Evolutionary conservation across 106 monocot genomes (phyloP).

Genomic region (Allium fistulosum): DNA sequence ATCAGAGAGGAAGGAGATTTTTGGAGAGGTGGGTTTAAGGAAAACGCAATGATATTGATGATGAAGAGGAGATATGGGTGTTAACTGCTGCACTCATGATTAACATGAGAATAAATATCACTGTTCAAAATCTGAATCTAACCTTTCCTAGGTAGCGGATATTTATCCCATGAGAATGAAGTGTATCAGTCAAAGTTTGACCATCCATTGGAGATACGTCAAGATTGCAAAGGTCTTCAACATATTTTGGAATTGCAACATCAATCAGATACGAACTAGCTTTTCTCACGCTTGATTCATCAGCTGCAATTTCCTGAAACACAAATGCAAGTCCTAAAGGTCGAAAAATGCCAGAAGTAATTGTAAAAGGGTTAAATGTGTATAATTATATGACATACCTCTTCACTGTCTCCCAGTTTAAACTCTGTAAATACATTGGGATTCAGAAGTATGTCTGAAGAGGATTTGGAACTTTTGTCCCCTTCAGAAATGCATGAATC

Average conservation of each 20-base stretch:
- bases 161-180: slow-evolving; percentile 94
- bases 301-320: slow-evolving; percentile 67
- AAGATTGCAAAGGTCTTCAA: slow-evolving; percentile 78
- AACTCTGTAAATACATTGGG: slow-evolving; percentile 98
- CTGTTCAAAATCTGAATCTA: not conserved
- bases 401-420: slow-evolving; percentile 60
- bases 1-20: no score
- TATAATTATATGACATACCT: slow-evolving; percentile 27
- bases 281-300: slow-evolving; percentile 74
- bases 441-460: slow-evolving; percentile 61
- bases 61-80: not conserved
- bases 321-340: not conserved
- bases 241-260: slow-evolving; percentile 78
- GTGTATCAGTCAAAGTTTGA: slow-evolving; percentile 82
- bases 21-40: not conserved
- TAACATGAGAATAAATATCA: not conserved
- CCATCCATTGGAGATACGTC: slow-evolving; percentile 99
- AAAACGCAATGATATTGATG: not conserved
- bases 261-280: slow-evolving; percentile 72
- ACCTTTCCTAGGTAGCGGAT: slow-evolving; percentile 92
- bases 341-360: not conserved
- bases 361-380: not conserved
- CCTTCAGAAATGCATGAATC: slow-evolving; percentile 10
- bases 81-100: no score
- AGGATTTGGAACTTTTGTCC: slow-evolving; percentile 7